These are phyloP conservation scores for Leucocoprinus birnbaumii DNA, from an alignment of 768 basidiomycete genomes.

Conservation along the genomic window DNA sequence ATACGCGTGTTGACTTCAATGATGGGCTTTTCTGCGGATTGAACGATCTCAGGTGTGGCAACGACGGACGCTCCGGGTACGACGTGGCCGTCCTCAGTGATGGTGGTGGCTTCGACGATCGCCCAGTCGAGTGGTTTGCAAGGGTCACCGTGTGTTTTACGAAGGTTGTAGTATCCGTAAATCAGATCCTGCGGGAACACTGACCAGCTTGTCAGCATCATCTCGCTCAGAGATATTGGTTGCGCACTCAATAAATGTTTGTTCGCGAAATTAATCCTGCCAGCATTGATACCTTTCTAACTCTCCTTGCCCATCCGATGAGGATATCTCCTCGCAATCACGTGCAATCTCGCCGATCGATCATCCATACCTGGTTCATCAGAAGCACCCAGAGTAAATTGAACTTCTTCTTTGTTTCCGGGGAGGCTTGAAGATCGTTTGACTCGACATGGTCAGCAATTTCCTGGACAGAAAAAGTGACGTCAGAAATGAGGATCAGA, in stretches of 20 bases:
- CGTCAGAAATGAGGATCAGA: background rate
- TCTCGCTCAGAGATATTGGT: background rate
- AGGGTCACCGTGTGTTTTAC: slow-evolving; percentile 41
- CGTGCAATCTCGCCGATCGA: slow-evolving; percentile 42
- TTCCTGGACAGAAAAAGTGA: slow-evolving; percentile 24
- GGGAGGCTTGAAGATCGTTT: slow-evolving; percentile 41
- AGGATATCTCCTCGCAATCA: slow-evolving; percentile 44
- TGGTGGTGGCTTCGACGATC: slow-evolving; percentile 46
- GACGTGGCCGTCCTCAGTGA: slow-evolving; percentile 44
- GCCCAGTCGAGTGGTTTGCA: slow-evolving; percentile 37
- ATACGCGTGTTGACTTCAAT: slow-evolving; percentile 47
- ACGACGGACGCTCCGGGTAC: slow-evolving; percentile 46
- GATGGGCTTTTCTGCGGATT: slow-evolving; percentile 44
- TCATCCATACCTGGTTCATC: no score
- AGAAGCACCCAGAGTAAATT: no score
- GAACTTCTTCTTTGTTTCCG: slow-evolving; percentile 39
- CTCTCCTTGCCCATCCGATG: slow-evolving; percentile 49
- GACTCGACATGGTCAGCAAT: slow-evolving; percentile 42
- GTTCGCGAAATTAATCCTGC: slow-evolving; percentile 44
- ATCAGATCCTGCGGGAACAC: slow-evolving; percentile 50
- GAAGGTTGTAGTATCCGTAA: slow-evolving; percentile 44
- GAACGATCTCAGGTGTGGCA: slow-evolving; percentile 46
- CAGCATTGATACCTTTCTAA: slow-evolving; percentile 44
- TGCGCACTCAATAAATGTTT: slow-evolving; percentile 35
- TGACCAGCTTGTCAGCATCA: slow-evolving; percentile 6